Evolutionary conservation across 306 rosid species (phyloP).

Genomic region (Parietaria judaica): DNA sequence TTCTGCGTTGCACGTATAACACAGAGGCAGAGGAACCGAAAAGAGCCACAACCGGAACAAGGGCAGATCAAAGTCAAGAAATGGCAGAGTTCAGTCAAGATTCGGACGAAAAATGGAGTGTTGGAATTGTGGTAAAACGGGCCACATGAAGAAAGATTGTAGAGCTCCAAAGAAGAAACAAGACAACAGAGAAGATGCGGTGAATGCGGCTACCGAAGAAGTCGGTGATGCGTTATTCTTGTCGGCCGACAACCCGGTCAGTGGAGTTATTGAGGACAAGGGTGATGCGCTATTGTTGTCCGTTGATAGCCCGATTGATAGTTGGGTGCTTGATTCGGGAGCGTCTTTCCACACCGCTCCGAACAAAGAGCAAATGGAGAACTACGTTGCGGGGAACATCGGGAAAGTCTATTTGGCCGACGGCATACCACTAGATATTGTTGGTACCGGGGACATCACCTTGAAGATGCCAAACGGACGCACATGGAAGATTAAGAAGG

Average conservation of each 20-base stretch:
- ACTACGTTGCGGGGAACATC: no score
- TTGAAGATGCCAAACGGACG: no score
- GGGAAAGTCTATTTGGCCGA: no score
- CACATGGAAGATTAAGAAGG: no score
- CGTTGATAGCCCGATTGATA: not conserved
- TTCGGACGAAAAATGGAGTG: not conserved
- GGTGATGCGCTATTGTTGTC: not conserved
- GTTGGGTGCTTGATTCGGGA: slow-evolving; percentile 5
- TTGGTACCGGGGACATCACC: no score
- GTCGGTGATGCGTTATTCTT: no score
- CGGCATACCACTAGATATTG: no score
- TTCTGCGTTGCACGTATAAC: not conserved
- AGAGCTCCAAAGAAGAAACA: not conserved
- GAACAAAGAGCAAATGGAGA: no score
- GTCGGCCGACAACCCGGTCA: no score
- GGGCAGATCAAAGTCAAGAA: not conserved
- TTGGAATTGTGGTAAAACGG: not conserved
- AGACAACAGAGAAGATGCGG: not conserved
- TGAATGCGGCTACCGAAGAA: not conserved
- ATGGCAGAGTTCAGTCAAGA: not conserved
- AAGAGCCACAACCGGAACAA: not conserved
- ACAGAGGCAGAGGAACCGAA: not conserved
- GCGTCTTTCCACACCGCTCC: slow-evolving; percentile 2
- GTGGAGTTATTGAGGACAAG: no score
- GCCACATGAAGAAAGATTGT: not conserved